These are phyloP conservation scores for Kodamaea leandrae DNA, from an alignment of 805 yeast species.

Conservation along the genomic window DNA sequence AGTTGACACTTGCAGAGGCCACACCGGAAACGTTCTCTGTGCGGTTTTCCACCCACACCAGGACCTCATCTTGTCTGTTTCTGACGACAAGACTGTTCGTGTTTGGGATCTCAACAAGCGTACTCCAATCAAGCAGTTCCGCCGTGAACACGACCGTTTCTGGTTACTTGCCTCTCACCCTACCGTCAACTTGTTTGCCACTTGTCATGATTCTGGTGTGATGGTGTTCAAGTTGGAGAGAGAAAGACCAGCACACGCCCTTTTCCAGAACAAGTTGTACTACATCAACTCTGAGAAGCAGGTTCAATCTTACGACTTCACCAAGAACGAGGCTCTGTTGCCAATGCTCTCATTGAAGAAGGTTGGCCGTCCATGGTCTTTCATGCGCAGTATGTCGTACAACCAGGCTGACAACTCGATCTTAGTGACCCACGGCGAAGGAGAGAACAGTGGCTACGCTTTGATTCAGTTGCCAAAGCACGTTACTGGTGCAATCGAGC, in stretches of 20 bases:
- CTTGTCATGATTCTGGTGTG: slow-evolving; percentile 95
- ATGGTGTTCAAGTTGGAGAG: slow-evolving; percentile 97
- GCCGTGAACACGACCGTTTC: slow-evolving; percentile 90
- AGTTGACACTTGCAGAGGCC: slow-evolving; percentile 97
- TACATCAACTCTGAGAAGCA: slow-evolving; percentile 83
- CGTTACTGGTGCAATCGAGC: slow-evolving; percentile 91
- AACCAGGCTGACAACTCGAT: slow-evolving; percentile 91
- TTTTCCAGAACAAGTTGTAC: slow-evolving; percentile 68
- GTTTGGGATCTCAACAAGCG: slow-evolving; percentile 96
- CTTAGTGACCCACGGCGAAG: slow-evolving; percentile 75
- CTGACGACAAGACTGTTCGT: slow-evolving; percentile 94
- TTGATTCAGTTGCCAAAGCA: slow-evolving; percentile 78
- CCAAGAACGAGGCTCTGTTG: slow-evolving; percentile 58
- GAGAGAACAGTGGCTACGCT: slow-evolving; percentile 65
- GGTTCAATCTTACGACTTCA: slow-evolving; percentile 74
- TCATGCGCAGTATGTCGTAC: slow-evolving; percentile 79
- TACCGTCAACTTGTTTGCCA: slow-evolving; percentile 84
- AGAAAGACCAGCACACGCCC: slow-evolving; percentile 89
- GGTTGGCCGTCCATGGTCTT: slow-evolving; percentile 82
- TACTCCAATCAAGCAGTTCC: slow-evolving; percentile 88
- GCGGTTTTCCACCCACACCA: slow-evolving; percentile 91
- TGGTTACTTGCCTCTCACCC: slow-evolving; percentile 94
- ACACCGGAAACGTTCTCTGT: slow-evolving; percentile 87
- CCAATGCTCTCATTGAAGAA: slow-evolving; percentile 84
- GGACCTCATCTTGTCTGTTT: slow-evolving; percentile 87